These are phyloP conservation scores for Plasmodium berghei DNA, from an alignment of 169 alveolate species.

Conservation along the genomic window DNA sequence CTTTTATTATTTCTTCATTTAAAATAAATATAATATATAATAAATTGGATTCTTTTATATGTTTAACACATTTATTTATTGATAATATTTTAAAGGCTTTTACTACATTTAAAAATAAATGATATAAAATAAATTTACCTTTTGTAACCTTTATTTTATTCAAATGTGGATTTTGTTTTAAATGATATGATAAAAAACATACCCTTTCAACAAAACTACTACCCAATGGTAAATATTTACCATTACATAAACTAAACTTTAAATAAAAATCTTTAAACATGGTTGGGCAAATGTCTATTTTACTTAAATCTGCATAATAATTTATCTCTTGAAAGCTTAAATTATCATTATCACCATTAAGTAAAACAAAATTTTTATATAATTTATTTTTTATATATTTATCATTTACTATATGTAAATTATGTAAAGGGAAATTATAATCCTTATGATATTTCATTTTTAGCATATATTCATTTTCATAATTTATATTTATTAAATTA, in stretches of 20 bases:
- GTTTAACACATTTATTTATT: constrained; percentile 36
- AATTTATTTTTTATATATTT: constrained; percentile 17
- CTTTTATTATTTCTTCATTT: constrained; percentile 71
- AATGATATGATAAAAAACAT: constrained; percentile 55
- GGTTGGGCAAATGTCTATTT: constrained; percentile 45
- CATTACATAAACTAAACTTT: constrained; percentile 39
- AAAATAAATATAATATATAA: constrained; percentile 36
- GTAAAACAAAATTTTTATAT: constrained; percentile 12
- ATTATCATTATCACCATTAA: constrained; percentile 35
- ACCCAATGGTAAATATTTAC: constrained; percentile 59
- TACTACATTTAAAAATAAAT: constrained; percentile 40
- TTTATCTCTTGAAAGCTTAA: constrained; percentile 21
- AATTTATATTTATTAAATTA: constrained; percentile 17
- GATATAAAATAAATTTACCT: constrained; percentile 37
- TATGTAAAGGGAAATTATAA: constrained; percentile 25
- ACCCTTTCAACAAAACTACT: constrained; percentile 49
- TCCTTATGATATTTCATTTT: constrained; percentile 68
- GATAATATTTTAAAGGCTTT: constrained; percentile 42
- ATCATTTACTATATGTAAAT: constrained; percentile 51
- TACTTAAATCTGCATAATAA: constrained; percentile 56
- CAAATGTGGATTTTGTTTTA: constrained; percentile 34
- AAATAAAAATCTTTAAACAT: constrained; percentile 61
- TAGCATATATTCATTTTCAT: constrained; percentile 54
- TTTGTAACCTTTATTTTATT: constrained; percentile 23
- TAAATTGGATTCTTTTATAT: constrained; percentile 53